A percentile compares a stretch with the other conserved stretches of the same genome.
Evolutionary conservation across 306 rosid species (phyloP).

Genomic region (Castanea crenata): DNA sequence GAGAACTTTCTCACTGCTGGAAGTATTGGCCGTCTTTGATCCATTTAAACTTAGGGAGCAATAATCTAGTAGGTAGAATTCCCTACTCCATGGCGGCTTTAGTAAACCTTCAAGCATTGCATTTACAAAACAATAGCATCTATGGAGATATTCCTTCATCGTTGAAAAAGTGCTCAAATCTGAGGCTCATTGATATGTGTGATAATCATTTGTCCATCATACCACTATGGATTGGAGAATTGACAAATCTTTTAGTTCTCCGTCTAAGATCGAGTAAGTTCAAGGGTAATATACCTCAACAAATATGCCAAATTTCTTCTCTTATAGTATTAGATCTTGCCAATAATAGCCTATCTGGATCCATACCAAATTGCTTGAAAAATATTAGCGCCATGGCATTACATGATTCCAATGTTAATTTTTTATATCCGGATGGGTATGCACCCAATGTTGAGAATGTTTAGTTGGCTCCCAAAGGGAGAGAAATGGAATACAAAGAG

Average conservation of each 20-base stretch:
- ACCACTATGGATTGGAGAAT: not conserved
- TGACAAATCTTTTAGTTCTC: constrained; percentile 29
- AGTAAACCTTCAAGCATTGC: constrained; percentile 18
- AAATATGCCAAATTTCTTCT: constrained; percentile 29
- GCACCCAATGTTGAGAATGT: no score
- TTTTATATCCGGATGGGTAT: accelerated
- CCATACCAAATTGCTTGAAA: constrained; percentile 39
- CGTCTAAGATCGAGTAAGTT: constrained; percentile 25
- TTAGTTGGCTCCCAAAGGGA: no score
- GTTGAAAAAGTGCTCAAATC: constrained; percentile 15
- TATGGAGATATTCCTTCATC: constrained; percentile 20
- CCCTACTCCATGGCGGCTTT: constrained; percentile 18
- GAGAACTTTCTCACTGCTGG: constrained; percentile 32
- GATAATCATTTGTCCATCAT: constrained; percentile 28
- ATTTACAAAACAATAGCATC: constrained; percentile 13
- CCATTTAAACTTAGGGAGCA: constrained; percentile 32
- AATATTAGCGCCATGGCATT: constrained; percentile 21
- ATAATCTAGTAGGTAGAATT: constrained; percentile 28
- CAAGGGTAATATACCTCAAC: constrained; percentile 14
- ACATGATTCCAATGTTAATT: no score
- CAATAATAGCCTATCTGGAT: constrained; percentile 16
- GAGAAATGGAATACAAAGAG: no score
- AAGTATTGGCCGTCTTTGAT: constrained; percentile 29
- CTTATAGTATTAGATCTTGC: constrained; percentile 20
- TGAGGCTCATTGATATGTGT: constrained; percentile 31